phyloP scores from a whole-genome alignment of 108 stramenopile genomes.

The Skeletonema tropicum region DNA sequence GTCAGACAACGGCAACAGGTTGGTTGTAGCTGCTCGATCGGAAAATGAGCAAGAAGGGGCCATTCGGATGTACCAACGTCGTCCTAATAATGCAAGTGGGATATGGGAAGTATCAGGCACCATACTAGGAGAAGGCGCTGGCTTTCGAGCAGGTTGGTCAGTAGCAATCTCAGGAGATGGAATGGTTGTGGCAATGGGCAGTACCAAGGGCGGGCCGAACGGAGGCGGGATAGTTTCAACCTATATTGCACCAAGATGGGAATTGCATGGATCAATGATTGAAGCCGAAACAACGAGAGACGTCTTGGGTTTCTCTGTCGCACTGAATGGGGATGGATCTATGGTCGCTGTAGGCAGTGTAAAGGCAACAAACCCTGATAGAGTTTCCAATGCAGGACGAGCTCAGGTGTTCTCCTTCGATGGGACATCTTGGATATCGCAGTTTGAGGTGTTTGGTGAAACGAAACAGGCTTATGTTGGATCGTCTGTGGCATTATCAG shows the following conservation, averaged over 20 bases:
- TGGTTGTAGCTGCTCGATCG: conserved; percentile 4
- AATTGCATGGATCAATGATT: neutral
- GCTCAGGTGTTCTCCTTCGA: neutral
- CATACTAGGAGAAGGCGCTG: neutral
- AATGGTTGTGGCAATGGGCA: conserved; percentile 11
- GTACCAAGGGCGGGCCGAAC: conserved; percentile 4
- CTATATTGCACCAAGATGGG: neutral
- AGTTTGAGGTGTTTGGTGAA: conserved; percentile 17
- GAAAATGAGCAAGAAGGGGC: conserved; percentile 13
- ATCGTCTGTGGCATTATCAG: conserved; percentile 24
- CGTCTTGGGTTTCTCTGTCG: conserved; percentile 3
- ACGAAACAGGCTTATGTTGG: conserved; percentile 5
- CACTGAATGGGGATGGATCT: conserved; percentile 7
- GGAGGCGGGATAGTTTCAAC: conserved; percentile 1
- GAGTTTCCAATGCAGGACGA: conserved; percentile 16
- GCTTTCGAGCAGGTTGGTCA: conserved; percentile 9
- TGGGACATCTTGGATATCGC: conserved; percentile 16
- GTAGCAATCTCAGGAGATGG: conserved; percentile 17
- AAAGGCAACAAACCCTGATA: neutral
- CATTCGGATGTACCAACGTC: conserved; percentile 7
- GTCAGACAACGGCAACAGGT: neutral
- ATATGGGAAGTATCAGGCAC: neutral
- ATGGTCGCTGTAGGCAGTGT: conserved; percentile 13
- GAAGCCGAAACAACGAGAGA: neutral
- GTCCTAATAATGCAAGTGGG: neutral